Evolutionary conservation across 2,329 filamentous ascomycete species (phyloP), one percentile per base, ranked within the genome.

Genomic region (Bisporella sp.): DNA sequence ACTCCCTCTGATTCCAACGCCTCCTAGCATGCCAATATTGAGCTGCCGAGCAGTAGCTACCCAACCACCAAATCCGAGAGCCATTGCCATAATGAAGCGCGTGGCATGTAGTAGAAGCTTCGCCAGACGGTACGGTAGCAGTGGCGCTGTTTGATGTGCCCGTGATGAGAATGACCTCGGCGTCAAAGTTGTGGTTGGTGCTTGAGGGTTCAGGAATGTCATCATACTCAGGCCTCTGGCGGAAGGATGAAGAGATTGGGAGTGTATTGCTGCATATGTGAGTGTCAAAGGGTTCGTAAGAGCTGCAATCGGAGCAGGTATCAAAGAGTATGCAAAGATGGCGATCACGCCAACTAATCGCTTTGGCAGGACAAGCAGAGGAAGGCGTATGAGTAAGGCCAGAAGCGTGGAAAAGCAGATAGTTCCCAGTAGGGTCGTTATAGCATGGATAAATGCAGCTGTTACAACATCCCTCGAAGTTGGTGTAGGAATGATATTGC

Each of bases 41-140:
- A 96, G 73, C 68, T 87, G 84, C 55, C 89, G 84, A 8, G 93
- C 91, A 35, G 91, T 95, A 44, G 89, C 87, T 6, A 97, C 89
- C 93, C 93, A 99, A n/a, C 89, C 92, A 4, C 88, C 91, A 62
- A 97, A 95, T 1, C 92, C 92, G 31, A 99, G 79, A 0, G 84
- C 87, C 44, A 91, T 82, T 0, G 89, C 89, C 81, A 96, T 95
- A 62, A 96, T 87, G 65, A 92, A 87, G 13, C 92, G 82, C 1
- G 90, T 93, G 3, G 92, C 89, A 59, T 96, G 89, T 4, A 99
- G 80, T 6, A 99, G 78, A 31, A 97, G 77, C 67, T 96, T 97
- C 1, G 93, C 87, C 6, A 97, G 81, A 4, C 89, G 82, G 66
- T 97, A 99, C 0, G 93, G 87, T 29, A 93, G 73, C n/a, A 96